Percentiles rank a stretch among this genome's conserved stretches.
These are phyloP conservation scores for Monosporascus sp. DNA, from an alignment of 2,329 filamentous ascomycete genomes.

Conservation along the genomic window DNA sequence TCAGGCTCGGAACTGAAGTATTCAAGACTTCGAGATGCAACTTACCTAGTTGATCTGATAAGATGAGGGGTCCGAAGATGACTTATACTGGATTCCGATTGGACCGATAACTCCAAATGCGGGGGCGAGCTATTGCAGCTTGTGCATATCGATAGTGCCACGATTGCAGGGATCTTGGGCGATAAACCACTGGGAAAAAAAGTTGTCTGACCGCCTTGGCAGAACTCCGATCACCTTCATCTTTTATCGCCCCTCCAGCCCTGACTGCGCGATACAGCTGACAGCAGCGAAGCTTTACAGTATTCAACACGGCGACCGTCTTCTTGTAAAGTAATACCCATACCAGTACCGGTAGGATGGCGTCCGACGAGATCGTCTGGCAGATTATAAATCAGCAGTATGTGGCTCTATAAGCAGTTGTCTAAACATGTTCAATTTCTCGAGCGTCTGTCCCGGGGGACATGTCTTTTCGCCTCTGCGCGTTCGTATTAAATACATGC, in stretches of 20 bases:
- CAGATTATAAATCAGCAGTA: constrained; percentile 80
- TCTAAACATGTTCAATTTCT: constrained; percentile 47
- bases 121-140: background rate
- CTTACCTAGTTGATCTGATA: too few species aligned
- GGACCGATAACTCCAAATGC: background rate
- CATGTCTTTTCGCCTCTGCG: constrained; percentile 29
- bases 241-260: background rate
- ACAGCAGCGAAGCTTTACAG: too few species aligned
- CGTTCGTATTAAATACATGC: background rate
- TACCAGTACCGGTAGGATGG: constrained; percentile 47
- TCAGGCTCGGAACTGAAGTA: too few species aligned
- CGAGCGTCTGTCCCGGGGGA: constrained; percentile 48
- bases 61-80: background rate
- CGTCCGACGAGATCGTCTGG: constrained; percentile 96
- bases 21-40: too few species aligned
- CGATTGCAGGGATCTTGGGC: background rate
- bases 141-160: too few species aligned
- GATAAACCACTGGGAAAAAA: background rate
- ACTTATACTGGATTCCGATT: background rate
- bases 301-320: too few species aligned
- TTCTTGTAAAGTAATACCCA: background rate
- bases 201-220: background rate
- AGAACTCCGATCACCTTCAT: background rate
- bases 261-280: background rate
- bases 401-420: background rate